Evolutionary conservation across 2,329 filamentous ascomycete genomes (phyloP), one percentile per base, ranked within the genome.

Genomic region (Plenodomus lindquistii): DNA sequence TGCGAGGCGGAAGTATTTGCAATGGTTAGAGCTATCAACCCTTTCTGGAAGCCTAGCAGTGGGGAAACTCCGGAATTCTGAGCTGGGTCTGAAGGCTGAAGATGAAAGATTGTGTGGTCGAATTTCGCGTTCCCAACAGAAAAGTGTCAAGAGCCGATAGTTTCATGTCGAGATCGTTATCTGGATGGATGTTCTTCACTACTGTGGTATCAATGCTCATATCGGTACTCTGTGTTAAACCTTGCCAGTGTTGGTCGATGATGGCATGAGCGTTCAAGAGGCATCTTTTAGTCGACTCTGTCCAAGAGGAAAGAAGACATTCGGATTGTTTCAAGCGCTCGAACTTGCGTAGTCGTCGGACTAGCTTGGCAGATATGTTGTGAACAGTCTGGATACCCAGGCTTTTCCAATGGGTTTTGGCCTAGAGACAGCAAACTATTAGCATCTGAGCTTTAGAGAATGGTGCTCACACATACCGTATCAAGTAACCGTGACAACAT

Each of bases 401-500:
- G n/a, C n/a, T n/a, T 31, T 9, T 31, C 27, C 27, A 31, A 9
- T n/a, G 9, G 27, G 27, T n/a, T n/a, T 31, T 31, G 9, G 27
- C 27, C 27, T 31, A 31, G 9, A n/a, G n/a, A 9, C 9, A 31
- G 27, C 27, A 31, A 9, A 9, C 27, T 9, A 31, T 31, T 31
- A 31, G 27, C 27, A n/a, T 31, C 27, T 9, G 9, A 31, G n/a
- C 27, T 31, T 31, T n/a, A 31, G 27, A 54, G 6, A 80, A 49
- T 0, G 50, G 42, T 0, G 10, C n/a, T 38, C 10, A 19, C 15
- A 42, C 40, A 9, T 42, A 52, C 45, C 24, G 41, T n/a, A 5
- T 41, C 34, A 5, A 60, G 55, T 11, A 55, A 6, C 80, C 82
- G 66, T 79, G 68, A 47, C 62, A 81, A 71, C 54, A 81, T 67